These are phyloP conservation scores for Chrysopogon serrulatus DNA, from an alignment of 176 grass and related monocot species.

Conservation along the genomic window DNA sequence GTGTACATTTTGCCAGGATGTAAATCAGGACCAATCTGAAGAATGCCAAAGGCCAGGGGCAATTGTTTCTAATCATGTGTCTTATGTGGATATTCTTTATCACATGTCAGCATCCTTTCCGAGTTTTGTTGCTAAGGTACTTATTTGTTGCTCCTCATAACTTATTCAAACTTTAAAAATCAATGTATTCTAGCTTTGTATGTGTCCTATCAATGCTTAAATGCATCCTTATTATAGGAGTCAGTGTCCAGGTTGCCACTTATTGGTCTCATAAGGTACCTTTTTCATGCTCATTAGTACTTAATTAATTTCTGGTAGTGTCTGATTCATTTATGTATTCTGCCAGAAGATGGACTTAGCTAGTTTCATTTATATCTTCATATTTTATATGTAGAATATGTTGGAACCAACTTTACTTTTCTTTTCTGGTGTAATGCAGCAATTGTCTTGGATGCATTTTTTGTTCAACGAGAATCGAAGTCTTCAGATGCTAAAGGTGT, in stretches of 20 bases:
- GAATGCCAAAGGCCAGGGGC: too few species aligned
- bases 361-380: conserved; percentile 3
- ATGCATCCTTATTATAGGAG: conserved; percentile 42
- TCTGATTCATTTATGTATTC: neutral
- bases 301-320: neutral
- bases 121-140: conserved; percentile 97
- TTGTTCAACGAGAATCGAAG: conserved; percentile 92
- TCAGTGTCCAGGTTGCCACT: conserved; percentile 82
- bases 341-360: neutral
- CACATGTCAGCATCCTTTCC: conserved; percentile 92
- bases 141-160: neutral
- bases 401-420: neutral
- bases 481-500: conserved; percentile 79
- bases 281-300: neutral
- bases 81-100: neutral
- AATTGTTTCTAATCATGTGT: too few species aligned
- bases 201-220: conserved; percentile 8
- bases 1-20: neutral
- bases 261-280: conserved; percentile 87
- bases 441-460: conserved; percentile 93
- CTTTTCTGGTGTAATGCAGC: conserved; percentile 36
- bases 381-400: neutral
- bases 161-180: neutral
- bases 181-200: conserved; percentile 5
- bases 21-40: too few species aligned